Evolutionary conservation across 352 stramenopile genomes (phyloP), one percentile per base, ranked within the genome.

Genomic region (Thalassiosira allenii): DNA sequence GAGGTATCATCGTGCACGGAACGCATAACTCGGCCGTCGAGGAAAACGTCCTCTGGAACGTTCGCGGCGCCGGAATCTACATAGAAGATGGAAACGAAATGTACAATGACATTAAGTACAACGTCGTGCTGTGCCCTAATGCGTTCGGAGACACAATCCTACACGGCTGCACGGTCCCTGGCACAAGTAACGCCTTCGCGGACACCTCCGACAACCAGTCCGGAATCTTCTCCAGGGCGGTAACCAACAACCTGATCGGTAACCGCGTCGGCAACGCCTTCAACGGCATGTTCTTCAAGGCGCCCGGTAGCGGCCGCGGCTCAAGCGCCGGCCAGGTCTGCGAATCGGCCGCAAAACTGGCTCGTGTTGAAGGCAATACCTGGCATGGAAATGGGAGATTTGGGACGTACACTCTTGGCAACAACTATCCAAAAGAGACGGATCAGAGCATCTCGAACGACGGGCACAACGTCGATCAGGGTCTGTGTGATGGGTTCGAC

Each of bases 51-150:
- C 68, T 91, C 2, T 89, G 77, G 40, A 82, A 91, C 54, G 79
- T 91, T 1, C 62, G 86, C 30, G 86, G 86, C 30, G 82, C 75
- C 27, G 83, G 80, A 49, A 78, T 91, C 27, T 91, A 91, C 52
- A 75, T 89, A 37, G 86, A 91, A 52, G 86, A 90, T 75, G 86
- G 86, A 2, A 91, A 91, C 62, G 86, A 91, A 61, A 91, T 91
- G 86, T 79, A 76, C 59, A 91, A 91, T 66, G 63, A 73, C 22
- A 37, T 90, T 3, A 79, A 84, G 4, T 87, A 87, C 66, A 91
- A 90, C 65, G 73, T 85, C 3, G 75, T 78, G 0, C 81, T 89
- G 27, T 91, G 86, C 72, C 82, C 82, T 2, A 87, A 65, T 29
- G 74, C 78, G 17, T 84, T 91, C 57, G 27, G 25, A 25, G 82